Evolutionary conservation across 371 early-diverging fungal genomes (phyloP).

Genomic region (Rhizomucor pusillus): DNA sequence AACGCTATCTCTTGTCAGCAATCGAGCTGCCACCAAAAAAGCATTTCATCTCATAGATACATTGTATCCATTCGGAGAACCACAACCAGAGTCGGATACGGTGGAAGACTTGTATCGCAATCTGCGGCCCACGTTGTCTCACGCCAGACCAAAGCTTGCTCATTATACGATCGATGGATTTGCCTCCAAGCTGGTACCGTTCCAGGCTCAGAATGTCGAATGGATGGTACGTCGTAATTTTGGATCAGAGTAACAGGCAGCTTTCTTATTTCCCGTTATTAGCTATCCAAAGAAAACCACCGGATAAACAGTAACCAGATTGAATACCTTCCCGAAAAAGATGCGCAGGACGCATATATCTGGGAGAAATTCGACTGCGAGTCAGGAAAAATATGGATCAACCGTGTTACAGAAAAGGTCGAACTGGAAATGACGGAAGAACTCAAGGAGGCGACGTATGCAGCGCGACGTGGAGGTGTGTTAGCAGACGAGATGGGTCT

Average conservation of each 20-base stretch:
- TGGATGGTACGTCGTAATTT: conserved; percentile 45
- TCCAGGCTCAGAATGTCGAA: conserved; percentile 36
- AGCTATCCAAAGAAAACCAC: conserved; percentile 21
- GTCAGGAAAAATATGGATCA: conserved; percentile 12
- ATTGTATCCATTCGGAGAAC: conserved; percentile 3
- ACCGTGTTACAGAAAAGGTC: conserved; percentile 10
- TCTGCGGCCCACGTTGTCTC: conserved; percentile 26
- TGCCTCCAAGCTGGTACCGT: conserved; percentile 22
- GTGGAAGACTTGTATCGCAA: conserved; percentile 21
- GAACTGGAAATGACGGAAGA: neutral
- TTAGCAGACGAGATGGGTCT: conserved; percentile 60
- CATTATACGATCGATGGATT: conserved; percentile 13
- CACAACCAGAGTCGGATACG: conserved; percentile 5
- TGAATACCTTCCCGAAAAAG: neutral
- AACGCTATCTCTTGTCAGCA: too few relatives aligned
- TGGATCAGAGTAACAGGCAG: too few relatives aligned
- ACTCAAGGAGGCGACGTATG: neutral
- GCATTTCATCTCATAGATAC: conserved; percentile 1
- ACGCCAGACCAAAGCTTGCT: neutral
- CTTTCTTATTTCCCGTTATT: neutral
- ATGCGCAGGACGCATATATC: conserved; percentile 9
- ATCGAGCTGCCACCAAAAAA: too few relatives aligned
- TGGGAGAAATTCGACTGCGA: conserved; percentile 12
- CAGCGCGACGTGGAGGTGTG: conserved; percentile 39
- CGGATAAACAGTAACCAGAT: conserved; percentile 2